Base-by-base conservation (phyloP, 140 eudicot genomes). In the Ambrosia hybrid region DNA sequence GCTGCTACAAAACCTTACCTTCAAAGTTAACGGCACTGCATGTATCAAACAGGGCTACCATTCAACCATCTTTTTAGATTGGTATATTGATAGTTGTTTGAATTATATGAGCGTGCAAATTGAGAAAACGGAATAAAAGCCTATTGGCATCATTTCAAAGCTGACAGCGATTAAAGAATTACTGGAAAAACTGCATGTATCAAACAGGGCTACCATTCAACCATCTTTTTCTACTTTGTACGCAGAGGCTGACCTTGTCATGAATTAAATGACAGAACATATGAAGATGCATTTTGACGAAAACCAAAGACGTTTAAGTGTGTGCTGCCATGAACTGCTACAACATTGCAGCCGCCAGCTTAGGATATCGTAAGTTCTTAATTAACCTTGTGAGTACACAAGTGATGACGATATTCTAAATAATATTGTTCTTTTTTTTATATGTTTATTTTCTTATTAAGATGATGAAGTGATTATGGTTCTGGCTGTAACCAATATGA, bases 361-460 rank as follows among this genome's bases (percentile, higher is more conserved):
- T 70, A 70, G 63, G 15, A 69, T 4, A n/a, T 36, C 51, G 73
- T 51, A 68, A 48, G 73, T 12, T 51, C n/a, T 65, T 65, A 30
- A 39, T 16, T 4, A 5, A 21, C 13, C 37, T 3, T 39, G 5
- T 39, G 45, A 39, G 45, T 57, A 15, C 2, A 57, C 57, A 13
- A 51, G 57, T 12, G 7, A 52, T 52, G 57, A 52, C 6, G 5
- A 39, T 39, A 39, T 39, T 39, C 45, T 39, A 39, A 21, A 21
- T 21, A 21, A 21, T 21, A 21, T 21, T 21, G 30, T 21, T 21
- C 30, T 21, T 21, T 21, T 21, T 21, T 21, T 21, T 21, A 21
- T 21, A 1, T 21, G 30, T 21, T 21, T 21, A 21, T 21, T 21
- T 21, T 21, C 0, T 21, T 21, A 41, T 41, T 41, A 41, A 41